These are phyloP conservation scores for Auricularia heimuer DNA, from an alignment of 768 basidiomycete genomes.

Conservation along the genomic window DNA sequence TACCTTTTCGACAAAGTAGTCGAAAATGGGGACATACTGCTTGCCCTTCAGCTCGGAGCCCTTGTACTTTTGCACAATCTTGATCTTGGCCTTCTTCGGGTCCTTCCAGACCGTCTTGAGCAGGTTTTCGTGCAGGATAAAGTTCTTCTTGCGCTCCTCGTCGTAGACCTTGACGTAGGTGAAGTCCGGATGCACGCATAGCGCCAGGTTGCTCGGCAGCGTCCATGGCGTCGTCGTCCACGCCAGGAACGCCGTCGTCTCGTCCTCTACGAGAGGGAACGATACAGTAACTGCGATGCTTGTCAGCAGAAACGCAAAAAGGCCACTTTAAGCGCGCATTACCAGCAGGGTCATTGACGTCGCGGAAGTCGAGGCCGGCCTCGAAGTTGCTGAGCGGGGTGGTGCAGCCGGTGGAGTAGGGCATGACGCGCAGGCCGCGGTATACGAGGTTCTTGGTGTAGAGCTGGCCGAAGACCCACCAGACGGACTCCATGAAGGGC, in stretches of 20 bases:
- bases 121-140: slow-evolving; percentile 83
- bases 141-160: slow-evolving; percentile 73
- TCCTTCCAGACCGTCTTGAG: slow-evolving; percentile 90
- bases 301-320: background rate
- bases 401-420: slow-evolving; percentile 92
- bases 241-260: slow-evolving; percentile 77
- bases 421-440: slow-evolving; percentile 90
- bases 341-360: slow-evolving; percentile 87
- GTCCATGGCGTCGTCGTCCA: slow-evolving; percentile 99
- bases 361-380: slow-evolving; percentile 83
- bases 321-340: slow-evolving; percentile 25
- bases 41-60: slow-evolving; percentile 93
- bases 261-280: slow-evolving; percentile 91
- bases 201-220: slow-evolving; percentile 84
- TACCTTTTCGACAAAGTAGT: slow-evolving; percentile 93
- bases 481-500: slow-evolving; percentile 94
- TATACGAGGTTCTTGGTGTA: slow-evolving; percentile 90
- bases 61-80: slow-evolving; percentile 79
- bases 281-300: slow-evolving; percentile 63
- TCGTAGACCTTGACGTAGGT: slow-evolving; percentile 97
- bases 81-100: slow-evolving; percentile 92
- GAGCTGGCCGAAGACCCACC: slow-evolving; percentile 98
- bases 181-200: slow-evolving; percentile 94
- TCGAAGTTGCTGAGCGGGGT: slow-evolving; percentile 98
- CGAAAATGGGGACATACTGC: slow-evolving; percentile 90